These are phyloP conservation scores for Aureobasidium vineae DNA, from an alignment of 2,329 filamentous ascomycete species.

Conservation along the genomic window DNA sequence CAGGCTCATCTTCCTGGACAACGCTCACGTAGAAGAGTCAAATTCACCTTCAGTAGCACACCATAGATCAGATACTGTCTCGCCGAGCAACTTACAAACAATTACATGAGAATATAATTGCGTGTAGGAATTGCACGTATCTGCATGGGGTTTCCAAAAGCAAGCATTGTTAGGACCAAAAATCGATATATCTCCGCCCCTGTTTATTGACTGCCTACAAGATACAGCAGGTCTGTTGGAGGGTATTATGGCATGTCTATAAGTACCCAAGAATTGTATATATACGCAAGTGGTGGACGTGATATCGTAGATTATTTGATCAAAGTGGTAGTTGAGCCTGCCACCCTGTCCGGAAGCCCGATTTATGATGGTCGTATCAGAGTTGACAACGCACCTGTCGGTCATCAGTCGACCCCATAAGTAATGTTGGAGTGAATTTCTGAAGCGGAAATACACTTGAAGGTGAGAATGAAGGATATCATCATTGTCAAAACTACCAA, in stretches of 20 bases:
- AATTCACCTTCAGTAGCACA: no score
- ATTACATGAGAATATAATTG: no score
- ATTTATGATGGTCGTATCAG: no score
- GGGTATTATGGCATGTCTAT: rapidly evolving
- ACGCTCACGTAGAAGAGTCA: no score
- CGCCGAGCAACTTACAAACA: no score
- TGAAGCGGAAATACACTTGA: neutral
- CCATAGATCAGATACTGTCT: no score
- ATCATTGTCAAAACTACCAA: conserved; percentile 23
- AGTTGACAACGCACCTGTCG: neutral
- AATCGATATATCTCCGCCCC: neutral
- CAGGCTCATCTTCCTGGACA: no score
- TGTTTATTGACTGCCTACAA: no score
- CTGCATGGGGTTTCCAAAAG: neutral
- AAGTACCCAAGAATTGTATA: neutral
- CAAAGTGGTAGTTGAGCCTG: neutral
- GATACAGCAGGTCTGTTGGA: no score
- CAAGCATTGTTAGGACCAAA: neutral
- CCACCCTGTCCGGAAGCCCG: neutral
- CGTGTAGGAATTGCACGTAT: rapidly evolving
- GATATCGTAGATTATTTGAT: neutral
- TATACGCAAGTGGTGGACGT: no score
- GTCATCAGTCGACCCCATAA: no score
- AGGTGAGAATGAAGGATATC: neutral
- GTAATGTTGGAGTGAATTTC: no score